These are phyloP conservation scores for Neurospora tetraspora DNA, from an alignment of 495 filamentous ascomycete species.

Conservation along the genomic window DNA sequence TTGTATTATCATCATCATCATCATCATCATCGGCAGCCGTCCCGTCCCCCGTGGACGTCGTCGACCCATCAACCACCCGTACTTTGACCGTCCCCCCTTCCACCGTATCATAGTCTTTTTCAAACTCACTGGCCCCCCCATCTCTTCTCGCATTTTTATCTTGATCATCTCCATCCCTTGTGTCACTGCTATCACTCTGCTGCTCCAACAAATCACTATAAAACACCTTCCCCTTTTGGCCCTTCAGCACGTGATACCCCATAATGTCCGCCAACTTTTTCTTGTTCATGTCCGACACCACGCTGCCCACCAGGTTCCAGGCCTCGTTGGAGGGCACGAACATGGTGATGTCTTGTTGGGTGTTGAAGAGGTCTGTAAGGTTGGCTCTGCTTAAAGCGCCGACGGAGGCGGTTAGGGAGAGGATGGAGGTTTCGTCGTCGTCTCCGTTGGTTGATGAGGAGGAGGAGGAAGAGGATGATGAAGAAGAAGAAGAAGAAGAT, in stretches of 20 bases:
- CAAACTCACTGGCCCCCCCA: neutral
- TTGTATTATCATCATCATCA: neutral
- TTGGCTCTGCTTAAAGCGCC: slow-evolving; percentile 44
- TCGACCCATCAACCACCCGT: neutral
- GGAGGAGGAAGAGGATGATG: neutral
- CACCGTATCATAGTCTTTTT: neutral
- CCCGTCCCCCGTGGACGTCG: neutral
- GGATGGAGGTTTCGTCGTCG: slow-evolving; percentile 11
- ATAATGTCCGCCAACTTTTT: slow-evolving; percentile 13
- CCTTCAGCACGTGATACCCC: slow-evolving; percentile 26
- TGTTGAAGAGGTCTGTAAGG: slow-evolving; percentile 32
- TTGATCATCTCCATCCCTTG: no score
- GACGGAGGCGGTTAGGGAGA: slow-evolving; percentile 40
- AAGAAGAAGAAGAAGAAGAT: neutral
- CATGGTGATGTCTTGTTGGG: slow-evolving; percentile 45
- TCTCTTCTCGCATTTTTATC: no score
- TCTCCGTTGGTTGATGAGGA: neutral
- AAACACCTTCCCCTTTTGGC: slow-evolving; percentile 31
- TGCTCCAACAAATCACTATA: slow-evolving; percentile 34
- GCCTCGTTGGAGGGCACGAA: slow-evolving; percentile 37
- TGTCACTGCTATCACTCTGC: slow-evolving; percentile 16
- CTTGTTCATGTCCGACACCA: slow-evolving; percentile 1
- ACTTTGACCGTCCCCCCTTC: neutral
- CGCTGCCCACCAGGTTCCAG: slow-evolving; percentile 16
- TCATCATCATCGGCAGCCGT: neutral